phyloP scores from a whole-genome alignment of 805 yeast species.

The Suhomyces sp. region DNA sequence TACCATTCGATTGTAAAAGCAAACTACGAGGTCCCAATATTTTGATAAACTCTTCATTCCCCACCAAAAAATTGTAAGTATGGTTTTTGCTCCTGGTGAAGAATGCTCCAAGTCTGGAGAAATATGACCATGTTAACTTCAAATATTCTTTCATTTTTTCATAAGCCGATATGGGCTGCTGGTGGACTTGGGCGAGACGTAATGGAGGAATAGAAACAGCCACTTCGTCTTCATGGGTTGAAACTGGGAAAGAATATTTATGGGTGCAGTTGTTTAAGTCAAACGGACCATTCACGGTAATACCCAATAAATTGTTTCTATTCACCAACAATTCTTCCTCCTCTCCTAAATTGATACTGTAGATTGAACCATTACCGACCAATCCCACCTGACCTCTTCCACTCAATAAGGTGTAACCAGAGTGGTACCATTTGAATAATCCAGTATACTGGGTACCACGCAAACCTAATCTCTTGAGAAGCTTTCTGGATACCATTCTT shows the following conservation, averaged over 20 bases:
- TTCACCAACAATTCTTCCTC: constrained; percentile 51
- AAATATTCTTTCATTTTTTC: constrained; percentile 3
- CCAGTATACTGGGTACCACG: constrained; percentile 39
- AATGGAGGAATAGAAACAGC: background rate
- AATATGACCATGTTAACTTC: constrained; percentile 1
- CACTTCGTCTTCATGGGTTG: background rate
- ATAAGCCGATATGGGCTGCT: background rate
- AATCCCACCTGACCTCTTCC: constrained; percentile 61
- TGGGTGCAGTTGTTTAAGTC: constrained; percentile 44
- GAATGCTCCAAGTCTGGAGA: background rate
- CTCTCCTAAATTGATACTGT: constrained; percentile 43
- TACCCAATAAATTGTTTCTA: constrained; percentile 46
- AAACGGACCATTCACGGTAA: constrained; percentile 48
- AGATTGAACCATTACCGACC: constrained; percentile 55
- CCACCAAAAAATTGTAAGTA: constrained; percentile 17
- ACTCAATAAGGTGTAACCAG: constrained; percentile 48
- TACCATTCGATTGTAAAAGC: constrained; percentile 46
- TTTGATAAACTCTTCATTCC: constrained; percentile 46
- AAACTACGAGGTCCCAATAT: constrained; percentile 56
- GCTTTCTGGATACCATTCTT: constrained; percentile 30
- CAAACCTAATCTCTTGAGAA: constrained; percentile 23
- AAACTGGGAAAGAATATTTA: constrained; percentile 21
- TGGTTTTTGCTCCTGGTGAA: background rate
- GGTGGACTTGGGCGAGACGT: constrained; percentile 1
- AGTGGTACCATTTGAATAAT: constrained; percentile 29